Evolutionary conservation across 441 rosid genomes (phyloP).

Genomic region (Pelargonium australe): DNA sequence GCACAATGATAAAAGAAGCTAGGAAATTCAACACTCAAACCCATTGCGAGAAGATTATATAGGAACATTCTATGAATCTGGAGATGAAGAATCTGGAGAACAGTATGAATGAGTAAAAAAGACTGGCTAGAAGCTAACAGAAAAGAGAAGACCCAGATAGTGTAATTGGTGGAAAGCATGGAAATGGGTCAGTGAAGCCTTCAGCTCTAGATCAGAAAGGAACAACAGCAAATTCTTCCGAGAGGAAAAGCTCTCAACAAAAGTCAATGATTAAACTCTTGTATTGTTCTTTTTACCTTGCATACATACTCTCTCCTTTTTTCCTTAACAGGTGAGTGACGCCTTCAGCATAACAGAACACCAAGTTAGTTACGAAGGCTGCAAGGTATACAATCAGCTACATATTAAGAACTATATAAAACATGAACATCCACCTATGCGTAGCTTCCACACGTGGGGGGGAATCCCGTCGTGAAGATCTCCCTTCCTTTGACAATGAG

Average conservation of each 20-base stretch:
- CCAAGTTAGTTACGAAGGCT: constrained; percentile 62
- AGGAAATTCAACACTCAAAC: constrained; percentile 10
- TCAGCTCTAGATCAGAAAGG: constrained; percentile 21
- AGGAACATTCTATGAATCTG: constrained; percentile 14
- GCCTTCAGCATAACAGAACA: constrained; percentile 99
- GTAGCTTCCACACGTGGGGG: constrained; percentile 59
- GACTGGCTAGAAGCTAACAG: background rate
- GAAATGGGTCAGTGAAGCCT: constrained; percentile 3
- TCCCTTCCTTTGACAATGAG: constrained; percentile 57
- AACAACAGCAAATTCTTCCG: constrained; percentile 27
- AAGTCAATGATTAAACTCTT: constrained; percentile 48
- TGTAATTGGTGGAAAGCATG: constrained; percentile 14
- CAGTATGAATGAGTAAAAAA: background rate
- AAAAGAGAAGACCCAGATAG: background rate
- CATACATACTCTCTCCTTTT: constrained; percentile 94
- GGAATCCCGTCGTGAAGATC: constrained; percentile 57
- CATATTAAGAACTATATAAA: constrained; percentile 63
- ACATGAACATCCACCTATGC: constrained; percentile 93
- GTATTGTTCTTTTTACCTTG: constrained; percentile 70
- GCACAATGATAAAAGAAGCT: constrained; percentile 7
- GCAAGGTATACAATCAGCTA: constrained; percentile 51
- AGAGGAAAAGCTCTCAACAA: constrained; percentile 34
- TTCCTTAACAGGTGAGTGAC: constrained; percentile 82
- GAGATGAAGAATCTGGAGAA: constrained; percentile 19
- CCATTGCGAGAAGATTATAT: constrained; percentile 19